Evolutionary conservation across 345 rosid genomes (phyloP).

Genomic region (Dipteronia dyeriana): DNA sequence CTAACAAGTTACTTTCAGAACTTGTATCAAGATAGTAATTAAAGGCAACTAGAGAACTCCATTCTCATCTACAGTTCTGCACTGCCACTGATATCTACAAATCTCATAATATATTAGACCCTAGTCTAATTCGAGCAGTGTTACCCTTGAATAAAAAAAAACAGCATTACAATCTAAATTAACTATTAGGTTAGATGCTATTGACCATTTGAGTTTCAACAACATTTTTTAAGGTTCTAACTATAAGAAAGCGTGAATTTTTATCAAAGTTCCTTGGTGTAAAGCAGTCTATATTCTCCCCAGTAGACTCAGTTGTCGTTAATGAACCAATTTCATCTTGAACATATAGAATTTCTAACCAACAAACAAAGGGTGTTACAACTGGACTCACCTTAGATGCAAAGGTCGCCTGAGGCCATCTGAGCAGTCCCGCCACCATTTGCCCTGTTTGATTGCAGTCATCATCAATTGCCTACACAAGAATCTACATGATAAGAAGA

Average conservation of each 20-base stretch:
- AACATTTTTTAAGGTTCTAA: background rate
- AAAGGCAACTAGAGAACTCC: background rate
- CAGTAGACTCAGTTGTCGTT: background rate
- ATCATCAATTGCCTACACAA: slow-evolving; percentile 88
- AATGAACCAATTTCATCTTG: slow-evolving; percentile 11
- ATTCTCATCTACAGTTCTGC: background rate
- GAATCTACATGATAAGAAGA: slow-evolving; percentile 19
- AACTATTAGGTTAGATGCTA: background rate
- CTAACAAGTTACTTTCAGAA: background rate
- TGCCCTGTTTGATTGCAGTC: slow-evolving; percentile 98
- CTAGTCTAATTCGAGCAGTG: background rate
- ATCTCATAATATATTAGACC: background rate
- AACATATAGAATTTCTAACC: background rate
- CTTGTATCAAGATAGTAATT: background rate
- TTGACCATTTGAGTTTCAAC: background rate
- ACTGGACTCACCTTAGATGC: slow-evolving; percentile 74
- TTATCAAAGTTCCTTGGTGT: background rate
- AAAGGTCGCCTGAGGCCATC: slow-evolving; percentile 97
- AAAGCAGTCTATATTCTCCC: background rate
- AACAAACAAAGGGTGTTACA: background rate
- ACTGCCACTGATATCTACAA: background rate
- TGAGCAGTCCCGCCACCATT: slow-evolving; percentile 91
- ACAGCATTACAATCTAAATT: background rate
- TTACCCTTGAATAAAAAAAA: slow-evolving; percentile 1
- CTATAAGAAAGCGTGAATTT: background rate